Evolutionary conservation across 495 filamentous ascomycete species (phyloP), one percentile per base, ranked within the genome.

Genomic region (Aspergillus campestris): DNA sequence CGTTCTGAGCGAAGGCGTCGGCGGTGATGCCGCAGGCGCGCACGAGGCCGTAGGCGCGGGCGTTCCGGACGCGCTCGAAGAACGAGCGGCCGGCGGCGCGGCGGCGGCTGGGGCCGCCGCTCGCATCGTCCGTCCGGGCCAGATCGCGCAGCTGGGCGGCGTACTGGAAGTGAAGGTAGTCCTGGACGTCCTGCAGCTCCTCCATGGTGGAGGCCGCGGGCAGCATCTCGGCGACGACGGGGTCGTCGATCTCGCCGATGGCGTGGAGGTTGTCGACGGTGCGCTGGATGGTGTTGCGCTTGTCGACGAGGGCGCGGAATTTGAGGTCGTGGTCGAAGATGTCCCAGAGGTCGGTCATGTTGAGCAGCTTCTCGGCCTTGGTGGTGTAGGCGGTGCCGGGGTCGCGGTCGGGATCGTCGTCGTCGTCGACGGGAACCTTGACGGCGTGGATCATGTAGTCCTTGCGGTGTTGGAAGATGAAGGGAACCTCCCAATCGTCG

Each of bases 161-260:
- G 55, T 97, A 95, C 52, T 90, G 87, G 67, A 97, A 98, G 63
- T 97, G 87, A 43, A 98, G 71, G 56, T 96, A 97, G 51, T 98
- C 92, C 55, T 96, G 90, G 11, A 98, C 64, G 64, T 98, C 92
- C 58, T 98, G 94, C 10, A 98, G 71, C 57, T 96, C 91, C 51
- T 98, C 92, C 72, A 92, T 88, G 0, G 81, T 87, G 6, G 75
- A 74, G 3, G 89, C 90, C 31, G 77, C 65, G 4, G 73, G 73
- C 31, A 92, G 74, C 71, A 94, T 82, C 44, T 87, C 83, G n/a
- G 94, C 86, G 41, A 94, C 75, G 31, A 86, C 78, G 43, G 51
- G 48, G 38, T 77, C 69, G 8, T 64, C 53, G 13, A 82, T 61
- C 5, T 62, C 71, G 27, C 67, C 69, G 3, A 69, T 55, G 5